phyloP scores from a whole-genome alignment of 495 filamentous ascomycete species.

The Aspergillus saccharolyticus region DNA sequence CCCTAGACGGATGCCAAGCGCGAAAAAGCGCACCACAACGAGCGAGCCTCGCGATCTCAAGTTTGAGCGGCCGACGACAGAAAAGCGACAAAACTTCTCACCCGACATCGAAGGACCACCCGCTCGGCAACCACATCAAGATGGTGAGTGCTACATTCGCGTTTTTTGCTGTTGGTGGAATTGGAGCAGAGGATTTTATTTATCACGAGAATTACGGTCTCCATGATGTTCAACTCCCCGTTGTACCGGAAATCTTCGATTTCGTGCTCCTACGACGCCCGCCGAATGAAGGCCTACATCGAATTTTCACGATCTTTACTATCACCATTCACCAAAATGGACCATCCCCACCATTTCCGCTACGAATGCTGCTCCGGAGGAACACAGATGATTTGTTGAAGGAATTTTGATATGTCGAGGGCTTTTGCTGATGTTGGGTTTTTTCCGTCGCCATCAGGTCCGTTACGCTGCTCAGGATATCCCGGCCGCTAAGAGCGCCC shows the following conservation, averaged over 20 bases:
- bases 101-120: slow-evolving; percentile 46
- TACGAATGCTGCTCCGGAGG: slow-evolving; percentile 9
- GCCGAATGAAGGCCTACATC: slow-evolving; percentile 2
- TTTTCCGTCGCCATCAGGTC: slow-evolving; percentile 56
- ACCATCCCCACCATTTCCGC: background rate
- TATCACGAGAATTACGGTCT: slow-evolving; percentile 3
- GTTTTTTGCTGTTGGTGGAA: slow-evolving; percentile 10
- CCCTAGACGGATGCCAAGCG: slow-evolving; percentile 40
- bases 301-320: slow-evolving; percentile 7
- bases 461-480: slow-evolving; percentile 95
- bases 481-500: slow-evolving; percentile 85
- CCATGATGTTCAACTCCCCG: background rate
- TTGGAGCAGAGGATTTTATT: slow-evolving; percentile 1
- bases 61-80: slow-evolving; percentile 38
- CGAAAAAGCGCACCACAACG: slow-evolving; percentile 42
- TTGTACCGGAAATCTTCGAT: slow-evolving; percentile 12
- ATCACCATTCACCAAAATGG: slow-evolving; percentile 6
- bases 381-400: background rate
- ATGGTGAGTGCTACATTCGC: slow-evolving; percentile 45
- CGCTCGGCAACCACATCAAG: slow-evolving; percentile 49
- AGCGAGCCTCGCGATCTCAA: slow-evolving; percentile 25
- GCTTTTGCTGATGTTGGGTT: slow-evolving; percentile 28
- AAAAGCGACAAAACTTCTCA: slow-evolving; percentile 44
- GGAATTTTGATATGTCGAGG: slow-evolving; percentile 1
- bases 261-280: slow-evolving; percentile 9